phyloP scores from a whole-genome alignment of 1,284 basidiomycete species.

The Blastosporella zonata region DNA sequence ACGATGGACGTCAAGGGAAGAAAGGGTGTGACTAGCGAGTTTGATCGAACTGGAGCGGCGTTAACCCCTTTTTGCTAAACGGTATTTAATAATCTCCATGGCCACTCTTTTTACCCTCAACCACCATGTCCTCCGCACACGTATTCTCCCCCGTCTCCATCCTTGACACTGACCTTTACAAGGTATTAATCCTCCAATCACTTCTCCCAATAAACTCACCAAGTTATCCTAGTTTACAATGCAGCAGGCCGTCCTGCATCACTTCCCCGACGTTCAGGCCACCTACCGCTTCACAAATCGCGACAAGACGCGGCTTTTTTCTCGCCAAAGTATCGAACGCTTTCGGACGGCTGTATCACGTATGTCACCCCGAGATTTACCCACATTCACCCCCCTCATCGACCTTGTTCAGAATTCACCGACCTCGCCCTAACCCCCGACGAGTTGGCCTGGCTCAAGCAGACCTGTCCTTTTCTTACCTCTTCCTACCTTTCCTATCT shows the following conservation, averaged over 20 bases:
- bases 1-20: conserved; percentile 10
- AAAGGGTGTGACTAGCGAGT: conserved; percentile 6
- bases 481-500: conserved; percentile 80
- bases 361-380: conserved; percentile 40
- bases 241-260: conserved; percentile 90
- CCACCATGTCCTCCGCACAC: conserved; percentile 32
- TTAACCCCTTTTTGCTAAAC: conserved; percentile 16
- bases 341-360: conserved; percentile 67
- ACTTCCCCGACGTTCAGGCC: conserved; percentile 70
- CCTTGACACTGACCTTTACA: conserved; percentile 96
- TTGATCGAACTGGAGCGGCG: conserved; percentile 7
- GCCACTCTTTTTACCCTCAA: conserved; percentile 11
- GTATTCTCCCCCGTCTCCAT: conserved; percentile 51
- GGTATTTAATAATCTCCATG: conserved; percentile 3
- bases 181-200: conserved; percentile 44
- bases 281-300: conserved; percentile 89
- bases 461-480: conserved; percentile 77
- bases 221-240: conserved; percentile 74
- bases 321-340: conserved; percentile 61
- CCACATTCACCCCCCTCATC: conserved; percentile 7
- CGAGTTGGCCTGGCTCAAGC: conserved; percentile 71
- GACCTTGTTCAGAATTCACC: conserved; percentile 54
- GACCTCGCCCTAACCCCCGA: conserved; percentile 56
- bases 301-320: conserved; percentile 69
- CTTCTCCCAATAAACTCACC: conserved; percentile 1